Percentiles rank a stretch among this genome's conserved stretches.
Evolutionary conservation across 306 rosid genomes (phyloP).

Genomic region (Luffa aegyptiaca): DNA sequence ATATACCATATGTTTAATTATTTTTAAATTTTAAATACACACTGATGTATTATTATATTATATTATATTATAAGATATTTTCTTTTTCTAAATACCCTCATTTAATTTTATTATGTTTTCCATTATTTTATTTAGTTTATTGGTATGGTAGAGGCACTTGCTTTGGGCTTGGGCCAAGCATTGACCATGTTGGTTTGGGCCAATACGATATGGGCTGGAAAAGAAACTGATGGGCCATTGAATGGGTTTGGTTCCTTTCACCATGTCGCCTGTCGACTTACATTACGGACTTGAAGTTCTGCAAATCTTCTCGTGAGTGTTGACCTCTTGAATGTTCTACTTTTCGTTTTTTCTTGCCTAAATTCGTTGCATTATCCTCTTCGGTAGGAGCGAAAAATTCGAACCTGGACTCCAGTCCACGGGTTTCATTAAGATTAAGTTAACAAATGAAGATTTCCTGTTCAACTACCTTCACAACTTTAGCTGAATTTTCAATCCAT

Average conservation of each 20-base stretch:
- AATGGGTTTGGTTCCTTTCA: neutral
- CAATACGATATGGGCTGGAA: neutral
- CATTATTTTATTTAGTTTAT: too few relatives aligned
- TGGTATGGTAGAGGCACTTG: neutral
- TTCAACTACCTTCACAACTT: neutral
- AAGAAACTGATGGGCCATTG: neutral
- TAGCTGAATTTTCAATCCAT: conserved; percentile 27
- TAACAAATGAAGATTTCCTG: conserved; percentile 3
- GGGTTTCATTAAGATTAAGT: neutral
- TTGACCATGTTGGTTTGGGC: neutral
- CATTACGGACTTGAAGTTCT: neutral
- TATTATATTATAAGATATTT: too few relatives aligned
- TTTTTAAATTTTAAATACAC: too few relatives aligned
- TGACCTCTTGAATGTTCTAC: neutral
- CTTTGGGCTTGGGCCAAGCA: neutral
- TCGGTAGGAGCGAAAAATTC: neutral
- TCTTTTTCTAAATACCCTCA: too few relatives aligned
- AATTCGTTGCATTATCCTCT: conserved; percentile 3
- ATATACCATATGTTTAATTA: too few relatives aligned
- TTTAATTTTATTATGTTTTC: too few relatives aligned
- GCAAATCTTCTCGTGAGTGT: neutral
- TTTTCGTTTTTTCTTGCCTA: neutral
- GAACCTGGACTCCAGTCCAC: neutral
- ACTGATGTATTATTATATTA: too few relatives aligned
- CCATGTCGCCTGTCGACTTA: neutral